Evolutionary conservation across 2,329 filamentous ascomycete genomes (phyloP).

Genomic region (Aspergillus sp.): DNA sequence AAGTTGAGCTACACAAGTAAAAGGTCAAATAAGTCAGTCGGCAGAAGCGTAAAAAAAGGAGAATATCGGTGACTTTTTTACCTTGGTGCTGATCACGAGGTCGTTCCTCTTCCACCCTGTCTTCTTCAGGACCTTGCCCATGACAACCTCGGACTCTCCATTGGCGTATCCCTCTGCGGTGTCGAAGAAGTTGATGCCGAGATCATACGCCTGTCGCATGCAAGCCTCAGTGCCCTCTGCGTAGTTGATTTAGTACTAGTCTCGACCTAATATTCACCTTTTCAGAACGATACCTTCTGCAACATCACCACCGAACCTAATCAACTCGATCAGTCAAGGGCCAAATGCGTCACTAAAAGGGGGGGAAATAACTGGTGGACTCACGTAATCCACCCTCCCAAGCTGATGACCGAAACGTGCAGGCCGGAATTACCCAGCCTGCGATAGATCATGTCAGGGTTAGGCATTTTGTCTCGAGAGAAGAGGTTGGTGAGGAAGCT

Average conservation of each 20-base stretch:
- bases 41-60: not conserved
- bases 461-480: constrained; percentile 1
- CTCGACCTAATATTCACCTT: not conserved
- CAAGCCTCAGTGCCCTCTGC: constrained; percentile 32
- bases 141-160: constrained; percentile 55
- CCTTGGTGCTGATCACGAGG: constrained; percentile 38
- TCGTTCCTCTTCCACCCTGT: constrained; percentile 60
- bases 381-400: constrained; percentile 51
- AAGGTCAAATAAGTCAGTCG: not conserved
- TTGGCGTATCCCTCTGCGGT: constrained; percentile 56
- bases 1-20: constrained; percentile 56
- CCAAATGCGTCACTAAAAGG: not conserved
- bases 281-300: not conserved
- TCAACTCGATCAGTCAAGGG: not conserved
- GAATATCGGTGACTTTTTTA: not conserved
- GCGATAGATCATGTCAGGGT: constrained; percentile 64
- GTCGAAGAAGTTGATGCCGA: constrained; percentile 60
- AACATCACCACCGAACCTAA: constrained; percentile 9
- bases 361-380: not conserved
- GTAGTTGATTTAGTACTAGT: not conserved
- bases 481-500: not conserved
- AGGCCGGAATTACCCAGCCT: constrained; percentile 70
- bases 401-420: constrained; percentile 69
- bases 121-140: constrained; percentile 58
- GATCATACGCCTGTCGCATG: constrained; percentile 56